A percentile compares a stretch with the other conserved stretches of the same genome.
These are phyloP conservation scores for Scedosporium minutisporum DNA, from an alignment of 2,329 filamentous ascomycete genomes.

Conservation along the genomic window DNA sequence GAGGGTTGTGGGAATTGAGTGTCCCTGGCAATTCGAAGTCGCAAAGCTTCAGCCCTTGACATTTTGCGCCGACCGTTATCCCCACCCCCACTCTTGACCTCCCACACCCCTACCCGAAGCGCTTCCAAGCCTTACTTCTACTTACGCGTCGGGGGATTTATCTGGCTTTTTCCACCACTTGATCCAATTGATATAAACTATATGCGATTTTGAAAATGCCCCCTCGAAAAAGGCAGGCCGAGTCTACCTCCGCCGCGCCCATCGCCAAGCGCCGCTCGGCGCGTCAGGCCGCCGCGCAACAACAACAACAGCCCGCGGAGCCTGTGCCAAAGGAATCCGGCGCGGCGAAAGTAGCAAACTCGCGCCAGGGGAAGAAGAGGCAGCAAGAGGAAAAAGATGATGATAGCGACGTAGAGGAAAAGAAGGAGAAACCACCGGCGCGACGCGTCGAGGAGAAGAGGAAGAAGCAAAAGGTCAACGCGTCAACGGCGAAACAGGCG, in stretches of 20 bases:
- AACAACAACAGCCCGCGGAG: background rate
- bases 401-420: background rate
- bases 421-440: background rate
- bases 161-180: background rate
- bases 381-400: background rate
- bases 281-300: slow-evolving; percentile 1
- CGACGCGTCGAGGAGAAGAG: background rate
- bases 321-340: background rate
- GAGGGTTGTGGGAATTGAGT: no score
- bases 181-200: no score
- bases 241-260: background rate
- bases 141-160: background rate
- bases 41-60: no score
- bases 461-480: background rate
- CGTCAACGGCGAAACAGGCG: background rate
- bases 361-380: background rate
- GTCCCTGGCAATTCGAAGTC: no score
- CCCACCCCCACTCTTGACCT: background rate
- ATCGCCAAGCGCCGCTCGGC: slow-evolving; percentile 6
- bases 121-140: no score
- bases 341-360: background rate
- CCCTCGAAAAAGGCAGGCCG: slow-evolving; percentile 1
- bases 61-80: no score
- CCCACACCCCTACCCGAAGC: no score
- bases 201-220: background rate